phyloP scores from a whole-genome alignment of 2,329 filamentous ascomycete genomes.

The Nemania sp. region DNA sequence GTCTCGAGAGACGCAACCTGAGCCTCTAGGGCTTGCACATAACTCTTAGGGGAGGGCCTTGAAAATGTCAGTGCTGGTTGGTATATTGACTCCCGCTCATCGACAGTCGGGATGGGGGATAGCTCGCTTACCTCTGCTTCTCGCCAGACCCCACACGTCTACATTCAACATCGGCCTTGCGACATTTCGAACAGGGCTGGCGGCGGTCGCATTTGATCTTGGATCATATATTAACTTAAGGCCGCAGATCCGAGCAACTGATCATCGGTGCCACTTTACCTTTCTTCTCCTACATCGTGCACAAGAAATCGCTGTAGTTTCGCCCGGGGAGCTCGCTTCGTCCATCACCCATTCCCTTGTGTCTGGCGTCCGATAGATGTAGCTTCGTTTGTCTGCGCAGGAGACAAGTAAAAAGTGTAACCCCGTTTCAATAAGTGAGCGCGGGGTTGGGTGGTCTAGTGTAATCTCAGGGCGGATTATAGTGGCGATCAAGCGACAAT shows the following conservation, averaged over 20 bases:
- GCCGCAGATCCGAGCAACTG: background rate
- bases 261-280: slow-evolving; percentile 8
- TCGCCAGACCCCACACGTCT: slow-evolving; percentile 26
- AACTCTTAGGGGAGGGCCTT: slow-evolving; percentile 51
- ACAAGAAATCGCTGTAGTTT: slow-evolving; percentile 26
- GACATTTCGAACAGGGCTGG: slow-evolving; percentile 26
- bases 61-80: slow-evolving; percentile 4
- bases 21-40: slow-evolving; percentile 53
- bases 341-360: slow-evolving; percentile 13
- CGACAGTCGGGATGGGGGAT: background rate
- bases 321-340: slow-evolving; percentile 3
- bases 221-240: background rate
- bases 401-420: background rate
- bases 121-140: slow-evolving; percentile 29
- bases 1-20: slow-evolving; percentile 52
- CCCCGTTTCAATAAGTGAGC: background rate
- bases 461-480: slow-evolving; percentile 1
- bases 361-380: background rate
- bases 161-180: slow-evolving; percentile 23
- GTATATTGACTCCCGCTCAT: background rate
- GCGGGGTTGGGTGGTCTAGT: slow-evolving; percentile 13
- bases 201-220: slow-evolving; percentile 31
- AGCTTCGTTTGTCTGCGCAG: background rate
- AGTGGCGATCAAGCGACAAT: slow-evolving; percentile 1
- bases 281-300: slow-evolving; percentile 27